Evolutionary conservation across 306 rosid genomes (phyloP).

Genomic region (Vicia villosa): DNA sequence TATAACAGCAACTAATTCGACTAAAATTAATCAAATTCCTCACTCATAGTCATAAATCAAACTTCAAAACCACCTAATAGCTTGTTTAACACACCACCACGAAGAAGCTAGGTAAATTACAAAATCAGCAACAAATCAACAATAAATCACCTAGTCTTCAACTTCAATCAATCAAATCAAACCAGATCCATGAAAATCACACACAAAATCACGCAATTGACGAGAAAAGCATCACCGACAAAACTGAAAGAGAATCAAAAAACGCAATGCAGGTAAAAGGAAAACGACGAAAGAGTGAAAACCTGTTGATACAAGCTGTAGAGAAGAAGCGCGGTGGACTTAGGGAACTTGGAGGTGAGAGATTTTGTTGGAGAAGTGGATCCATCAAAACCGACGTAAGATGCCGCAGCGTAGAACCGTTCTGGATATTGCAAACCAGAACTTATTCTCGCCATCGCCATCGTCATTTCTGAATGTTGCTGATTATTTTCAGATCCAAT

Average conservation of each 20-base stretch:
- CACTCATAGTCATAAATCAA: not conserved
- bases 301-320: conserved; percentile 88
- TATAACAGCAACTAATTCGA: not conserved
- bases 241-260: not conserved
- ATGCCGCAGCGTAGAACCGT: conserved; percentile 87
- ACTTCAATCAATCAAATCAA: not conserved
- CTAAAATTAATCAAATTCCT: conserved; percentile 20
- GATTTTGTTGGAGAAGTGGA: conserved; percentile 79
- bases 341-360: conserved; percentile 75
- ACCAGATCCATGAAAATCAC: conserved; percentile 55
- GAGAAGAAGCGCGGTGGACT: conserved; percentile 81
- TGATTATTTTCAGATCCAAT: conserved; percentile 22
- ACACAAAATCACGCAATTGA: conserved; percentile 3
- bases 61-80: not conserved
- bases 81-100: conserved; percentile 9
- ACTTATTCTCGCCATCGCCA: conserved; percentile 73
- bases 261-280: conserved; percentile 16
- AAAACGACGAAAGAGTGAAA: not conserved
- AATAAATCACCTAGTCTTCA: not conserved
- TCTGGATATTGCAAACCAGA: conserved; percentile 93
- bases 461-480: not conserved
- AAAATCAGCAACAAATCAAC: conserved; percentile 13
- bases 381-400: conserved; percentile 88
- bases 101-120: not conserved
- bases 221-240: conserved; percentile 17